A percentile compares a stretch with the other conserved stretches of the same genome.
Evolutionary conservation across 1,284 basidiomycete species (phyloP).

Genomic region (Malassezia nana): DNA sequence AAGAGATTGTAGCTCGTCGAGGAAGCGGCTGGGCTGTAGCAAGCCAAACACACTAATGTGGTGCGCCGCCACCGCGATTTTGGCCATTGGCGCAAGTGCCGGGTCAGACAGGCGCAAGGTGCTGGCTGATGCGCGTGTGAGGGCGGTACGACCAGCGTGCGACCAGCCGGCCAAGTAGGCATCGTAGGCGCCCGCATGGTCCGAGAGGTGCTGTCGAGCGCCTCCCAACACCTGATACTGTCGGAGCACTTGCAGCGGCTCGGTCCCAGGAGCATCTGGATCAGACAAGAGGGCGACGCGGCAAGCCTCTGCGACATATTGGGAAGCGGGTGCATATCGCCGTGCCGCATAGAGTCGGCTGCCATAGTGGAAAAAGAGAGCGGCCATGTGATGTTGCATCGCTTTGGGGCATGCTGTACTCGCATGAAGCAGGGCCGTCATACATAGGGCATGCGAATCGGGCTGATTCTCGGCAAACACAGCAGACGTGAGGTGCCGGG

Average conservation of each 20-base stretch:
- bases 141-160: neutral
- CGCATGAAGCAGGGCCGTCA: neutral
- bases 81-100: slow-evolving; percentile 6
- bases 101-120: slow-evolving; percentile 10
- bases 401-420: neutral
- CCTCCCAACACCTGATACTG: slow-evolving; percentile 26
- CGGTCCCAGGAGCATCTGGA: slow-evolving; percentile 2
- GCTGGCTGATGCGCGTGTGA: neutral
- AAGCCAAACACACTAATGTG: slow-evolving; percentile 27
- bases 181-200: neutral
- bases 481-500: neutral
- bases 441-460: neutral
- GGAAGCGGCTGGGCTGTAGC: slow-evolving; percentile 8
- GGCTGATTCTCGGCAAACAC: neutral
- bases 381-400: slow-evolving; percentile 28
- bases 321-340: slow-evolving; percentile 31
- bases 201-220: slow-evolving; percentile 20
- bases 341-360: slow-evolving; percentile 46
- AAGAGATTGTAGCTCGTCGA: neutral
- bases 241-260: slow-evolving; percentile 8
- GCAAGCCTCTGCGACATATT: slow-evolving; percentile 22
- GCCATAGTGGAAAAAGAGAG: slow-evolving; percentile 48
- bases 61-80: slow-evolving; percentile 17
- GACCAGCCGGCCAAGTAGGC: neutral
- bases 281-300: neutral